Percentiles rank a stretch among this genome's conserved stretches.
Evolutionary conservation across 2,329 filamentous ascomycete genomes (phyloP).

Genomic region (Herpotrichia juniperi): DNA sequence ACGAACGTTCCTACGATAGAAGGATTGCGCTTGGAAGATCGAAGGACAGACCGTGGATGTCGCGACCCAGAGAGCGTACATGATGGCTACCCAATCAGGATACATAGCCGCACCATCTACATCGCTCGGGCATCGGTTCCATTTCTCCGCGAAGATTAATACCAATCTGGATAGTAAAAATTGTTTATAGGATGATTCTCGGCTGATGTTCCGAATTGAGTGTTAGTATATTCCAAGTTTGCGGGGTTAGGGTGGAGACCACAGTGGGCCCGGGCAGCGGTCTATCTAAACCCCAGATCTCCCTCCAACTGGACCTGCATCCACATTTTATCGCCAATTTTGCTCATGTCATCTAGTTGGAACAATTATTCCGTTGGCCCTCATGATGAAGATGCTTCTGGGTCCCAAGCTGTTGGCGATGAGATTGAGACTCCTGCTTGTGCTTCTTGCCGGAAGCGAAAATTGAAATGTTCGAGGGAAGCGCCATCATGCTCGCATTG

Average conservation of each 20-base stretch:
- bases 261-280: slow-evolving; percentile 15
- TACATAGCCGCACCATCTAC: slow-evolving; percentile 12
- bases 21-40: too few relatives aligned
- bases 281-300: slow-evolving; percentile 20
- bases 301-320: slow-evolving; percentile 27
- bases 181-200: not conserved
- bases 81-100: slow-evolving; percentile 3
- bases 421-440: slow-evolving; percentile 39
- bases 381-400: slow-evolving; percentile 27
- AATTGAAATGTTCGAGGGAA: slow-evolving; percentile 39
- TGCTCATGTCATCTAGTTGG: slow-evolving; percentile 39
- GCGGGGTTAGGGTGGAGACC: slow-evolving; percentile 31
- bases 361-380: slow-evolving; percentile 38
- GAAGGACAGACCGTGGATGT: too few relatives aligned
- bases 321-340: slow-evolving; percentile 19
- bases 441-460: slow-evolving; percentile 39
- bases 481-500: slow-evolving; percentile 40
- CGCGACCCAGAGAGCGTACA: not conserved
- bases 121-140: slow-evolving; percentile 9
- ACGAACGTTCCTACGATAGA: too few relatives aligned
- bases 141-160: slow-evolving; percentile 6
- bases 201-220: not conserved
- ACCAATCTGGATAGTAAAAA: not conserved
- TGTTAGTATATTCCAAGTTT: slow-evolving; percentile 3
- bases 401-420: slow-evolving; percentile 25